A percentile compares a stretch with the other conserved stretches of the same genome.
phyloP scores from a whole-genome alignment of 257 asterid genomes.

The Verbena officinalis region DNA sequence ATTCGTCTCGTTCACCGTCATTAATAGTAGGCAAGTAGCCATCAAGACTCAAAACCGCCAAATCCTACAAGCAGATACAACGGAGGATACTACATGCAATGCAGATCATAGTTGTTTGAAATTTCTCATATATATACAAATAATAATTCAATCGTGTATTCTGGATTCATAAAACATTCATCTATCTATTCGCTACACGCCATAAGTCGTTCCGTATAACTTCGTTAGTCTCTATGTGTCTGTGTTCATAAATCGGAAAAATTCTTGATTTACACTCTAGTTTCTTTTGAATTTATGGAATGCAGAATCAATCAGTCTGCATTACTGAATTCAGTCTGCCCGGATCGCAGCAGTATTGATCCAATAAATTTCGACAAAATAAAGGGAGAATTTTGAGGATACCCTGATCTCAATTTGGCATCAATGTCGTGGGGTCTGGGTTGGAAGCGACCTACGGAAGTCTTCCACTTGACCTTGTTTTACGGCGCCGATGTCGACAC shows the following conservation, averaged over 20 bases:
- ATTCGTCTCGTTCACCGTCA: conserved; percentile 26
- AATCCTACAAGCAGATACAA: conserved; percentile 15
- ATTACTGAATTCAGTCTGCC: conserved; percentile 26
- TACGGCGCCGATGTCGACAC: conserved; percentile 76
- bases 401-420: conserved; percentile 38
- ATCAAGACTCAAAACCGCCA: conserved; percentile 36
- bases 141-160: not conserved
- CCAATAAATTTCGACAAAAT: conserved; percentile 16
- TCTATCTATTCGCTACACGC: not conserved
- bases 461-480: conserved; percentile 81
- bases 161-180: not conserved
- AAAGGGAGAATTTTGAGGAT: not conserved
- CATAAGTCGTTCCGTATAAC: not conserved
- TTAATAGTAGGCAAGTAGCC: conserved; percentile 8
- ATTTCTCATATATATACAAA: conserved; percentile 4
- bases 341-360: conserved; percentile 26
- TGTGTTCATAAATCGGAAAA: not conserved
- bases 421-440: conserved; percentile 99
- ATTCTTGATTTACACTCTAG: conserved; percentile 11
- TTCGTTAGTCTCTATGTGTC: not conserved
- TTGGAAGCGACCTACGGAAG: conserved; percentile 92
- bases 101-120: conserved; percentile 19
- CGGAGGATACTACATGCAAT: conserved; percentile 28
- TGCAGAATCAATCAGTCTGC: conserved; percentile 31
- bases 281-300: conserved; percentile 22